Evolutionary conservation across 495 filamentous ascomycete genomes (phyloP), one percentile per base, ranked within the genome.

Genomic region (Talaromyces ruber): DNA sequence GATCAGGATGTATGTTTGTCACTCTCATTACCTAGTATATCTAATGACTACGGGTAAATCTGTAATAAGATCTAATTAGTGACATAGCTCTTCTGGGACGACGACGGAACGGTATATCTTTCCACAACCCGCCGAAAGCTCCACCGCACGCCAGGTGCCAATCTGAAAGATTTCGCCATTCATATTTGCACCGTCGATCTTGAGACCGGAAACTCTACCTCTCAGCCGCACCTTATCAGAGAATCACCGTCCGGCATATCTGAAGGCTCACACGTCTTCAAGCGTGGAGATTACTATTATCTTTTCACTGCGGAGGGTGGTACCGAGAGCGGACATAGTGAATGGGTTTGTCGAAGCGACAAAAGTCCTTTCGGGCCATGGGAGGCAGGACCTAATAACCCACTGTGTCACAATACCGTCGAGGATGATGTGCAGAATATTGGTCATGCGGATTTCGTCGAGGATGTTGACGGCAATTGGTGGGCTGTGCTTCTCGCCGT

Each of bases 281-380:
- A 78, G 58, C 82, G 83, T 54, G 82, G 84, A 63, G 83, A 77
- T 0, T 86, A 78, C 71, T 87, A 87, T 65, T 88, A 89, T 62
- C 74, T 89, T 37, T 66, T 88, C 62, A 81, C 82, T 43, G 84
- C 84, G 0, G 84, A 88, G 72, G 83, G 82, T 1, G 85, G 84
- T 16, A 86, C 85, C 1, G 82, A 76, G 11, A 30, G 26, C 6
- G 34, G 22, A 2, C 58, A 60, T 50, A 25, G 75, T 72, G 74
- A 76, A 64, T 78, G 74, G 73, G 74, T 78, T 0, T 66, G 64
- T 65, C 72, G 74, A 18, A 74, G 71, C 56, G 66, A 68, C 30
- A 54, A 52, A 4, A 28, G 34, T 9, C 34, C 37, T 8, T 50
- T 25, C 8, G 58, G 58, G 16, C 58, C 58, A 6, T 60, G 37